A percentile compares a stretch with the other conserved stretches of the same genome.
Conservation (phyloP, 2,329 filamentous ascomycete genomes). For the Metarhizium album region DNA sequence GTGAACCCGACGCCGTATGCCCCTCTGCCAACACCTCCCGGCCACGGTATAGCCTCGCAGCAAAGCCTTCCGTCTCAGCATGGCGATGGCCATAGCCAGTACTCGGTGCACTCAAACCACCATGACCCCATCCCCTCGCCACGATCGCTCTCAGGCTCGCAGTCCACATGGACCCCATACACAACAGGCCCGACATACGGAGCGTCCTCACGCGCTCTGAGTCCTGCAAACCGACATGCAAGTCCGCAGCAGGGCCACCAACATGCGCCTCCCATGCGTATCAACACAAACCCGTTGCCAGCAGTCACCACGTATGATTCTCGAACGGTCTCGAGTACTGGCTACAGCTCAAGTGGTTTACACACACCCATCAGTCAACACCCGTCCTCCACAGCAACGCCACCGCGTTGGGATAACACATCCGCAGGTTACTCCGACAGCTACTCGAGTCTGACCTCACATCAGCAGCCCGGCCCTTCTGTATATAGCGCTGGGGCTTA, state of each 20-base stretch:
- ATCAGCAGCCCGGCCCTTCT: conserved; percentile 22
- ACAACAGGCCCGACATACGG: conserved; percentile 23
- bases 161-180: conserved; percentile 39
- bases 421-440: conserved; percentile 27
- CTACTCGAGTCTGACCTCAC: conserved; percentile 28
- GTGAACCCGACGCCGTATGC: conserved; percentile 28
- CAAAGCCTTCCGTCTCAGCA: conserved; percentile 19
- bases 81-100: conserved; percentile 24
- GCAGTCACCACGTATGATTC: conserved; percentile 30
- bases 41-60: conserved; percentile 20
- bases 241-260: conserved; percentile 24
- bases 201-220: conserved; percentile 31
- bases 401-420: conserved; percentile 30
- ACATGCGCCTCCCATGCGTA: conserved; percentile 22
- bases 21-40: conserved; percentile 36
- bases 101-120: conserved; percentile 31
- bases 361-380: conserved; percentile 29
- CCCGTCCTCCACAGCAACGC: conserved; percentile 24
- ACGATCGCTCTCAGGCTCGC: conserved; percentile 37
- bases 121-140: conserved; percentile 42
- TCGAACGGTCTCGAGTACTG: conserved; percentile 18
- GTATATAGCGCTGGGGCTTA: conserved; percentile 34
- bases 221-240: conserved; percentile 22
- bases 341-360: conserved; percentile 30
- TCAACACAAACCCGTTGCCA: conserved; percentile 27